Conservation (phyloP, 2,329 filamentous ascomycete species). For the Xylaria sp. region DNA sequence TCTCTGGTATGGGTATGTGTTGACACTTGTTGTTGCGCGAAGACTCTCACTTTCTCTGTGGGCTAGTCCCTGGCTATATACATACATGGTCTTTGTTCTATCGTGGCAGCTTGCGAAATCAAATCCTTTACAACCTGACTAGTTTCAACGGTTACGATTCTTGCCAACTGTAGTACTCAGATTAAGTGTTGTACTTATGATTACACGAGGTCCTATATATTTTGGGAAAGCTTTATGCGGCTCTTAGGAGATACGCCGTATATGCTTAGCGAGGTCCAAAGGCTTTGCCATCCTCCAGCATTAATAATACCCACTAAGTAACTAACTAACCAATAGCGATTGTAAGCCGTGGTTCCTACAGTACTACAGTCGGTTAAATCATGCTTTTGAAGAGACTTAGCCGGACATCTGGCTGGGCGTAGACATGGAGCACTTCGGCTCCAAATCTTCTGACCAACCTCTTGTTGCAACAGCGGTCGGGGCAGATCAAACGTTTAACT, state of each 20-base stretch:
- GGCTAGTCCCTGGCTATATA: too few relatives aligned
- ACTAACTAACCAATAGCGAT: slow-evolving; percentile 1
- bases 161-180: neutral
- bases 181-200: neutral
- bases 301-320: neutral
- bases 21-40: too few relatives aligned
- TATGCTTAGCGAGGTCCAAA: neutral
- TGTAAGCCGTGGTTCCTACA: neutral
- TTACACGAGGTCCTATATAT: neutral
- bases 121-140: neutral
- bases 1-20: too few relatives aligned
- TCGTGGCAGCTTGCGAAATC: too few relatives aligned
- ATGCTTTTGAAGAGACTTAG: too few relatives aligned
- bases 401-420: too few relatives aligned
- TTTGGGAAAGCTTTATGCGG: neutral
- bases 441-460: too few relatives aligned
- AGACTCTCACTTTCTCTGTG: too few relatives aligned
- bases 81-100: too few relatives aligned
- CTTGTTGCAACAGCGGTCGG: too few relatives aligned
- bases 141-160: neutral
- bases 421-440: too few relatives aligned
- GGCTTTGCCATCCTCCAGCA: neutral
- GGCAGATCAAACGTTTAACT: too few relatives aligned
- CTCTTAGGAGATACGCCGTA: neutral
- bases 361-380: slow-evolving; percentile 1